These are phyloP conservation scores for Acmispon strigosus DNA, from an alignment of 306 rosid genomes.

Conservation along the genomic window DNA sequence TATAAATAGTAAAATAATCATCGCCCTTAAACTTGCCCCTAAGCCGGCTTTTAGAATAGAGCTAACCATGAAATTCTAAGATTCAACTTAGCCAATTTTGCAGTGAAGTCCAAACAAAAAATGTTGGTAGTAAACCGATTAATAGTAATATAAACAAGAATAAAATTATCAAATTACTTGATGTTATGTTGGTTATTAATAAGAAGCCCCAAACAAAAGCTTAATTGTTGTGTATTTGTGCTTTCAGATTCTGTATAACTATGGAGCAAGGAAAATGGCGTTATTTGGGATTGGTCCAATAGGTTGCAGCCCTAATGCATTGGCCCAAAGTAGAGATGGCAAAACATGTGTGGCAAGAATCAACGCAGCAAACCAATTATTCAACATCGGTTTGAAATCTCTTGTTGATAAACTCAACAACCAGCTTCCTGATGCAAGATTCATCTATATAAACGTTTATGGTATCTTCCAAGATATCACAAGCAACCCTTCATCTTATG, in stretches of 20 bases:
- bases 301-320: conserved; percentile 77
- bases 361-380: conserved; percentile 75
- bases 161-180: too few species aligned
- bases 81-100: too few species aligned
- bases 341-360: conserved; percentile 63
- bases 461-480: conserved; percentile 70
- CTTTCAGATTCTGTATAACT: conserved; percentile 49
- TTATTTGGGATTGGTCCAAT: conserved; percentile 86
- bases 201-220: too few species aligned
- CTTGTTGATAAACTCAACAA: conserved; percentile 66
- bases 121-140: too few species aligned
- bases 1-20: too few species aligned
- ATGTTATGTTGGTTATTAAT: too few species aligned
- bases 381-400: conserved; percentile 57
- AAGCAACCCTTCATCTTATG: conserved; percentile 59
- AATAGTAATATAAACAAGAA: too few species aligned
- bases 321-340: conserved; percentile 84
- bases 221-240: conserved; percentile 1
- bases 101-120: too few species aligned
- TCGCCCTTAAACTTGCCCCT: too few species aligned
- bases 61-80: too few species aligned
- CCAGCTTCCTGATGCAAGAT: conserved; percentile 48
- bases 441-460: conserved; percentile 62
- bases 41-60: too few species aligned
- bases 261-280: conserved; percentile 87